Percentiles rank a stretch among this genome's conserved stretches.
Evolutionary conservation across 2,329 filamentous ascomycete genomes (phyloP).

Genomic region (Didymosphaeria variabile): DNA sequence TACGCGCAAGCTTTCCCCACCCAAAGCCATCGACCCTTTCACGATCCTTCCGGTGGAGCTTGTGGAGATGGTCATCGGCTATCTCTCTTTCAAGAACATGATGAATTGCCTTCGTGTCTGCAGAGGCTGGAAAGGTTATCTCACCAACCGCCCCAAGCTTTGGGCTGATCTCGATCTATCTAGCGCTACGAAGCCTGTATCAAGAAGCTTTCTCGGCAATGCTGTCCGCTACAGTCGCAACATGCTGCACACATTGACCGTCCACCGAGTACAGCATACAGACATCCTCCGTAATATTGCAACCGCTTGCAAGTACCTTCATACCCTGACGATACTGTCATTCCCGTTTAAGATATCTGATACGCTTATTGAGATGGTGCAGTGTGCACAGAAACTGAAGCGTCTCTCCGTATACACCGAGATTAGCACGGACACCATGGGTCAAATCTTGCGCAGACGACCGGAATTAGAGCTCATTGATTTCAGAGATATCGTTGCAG

Average conservation of each 20-base stretch:
- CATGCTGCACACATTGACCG: conserved; percentile 43
- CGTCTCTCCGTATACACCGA: conserved; percentile 35
- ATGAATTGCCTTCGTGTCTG: conserved; percentile 64
- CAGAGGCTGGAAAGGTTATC: conserved; percentile 61
- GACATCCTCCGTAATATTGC: conserved; percentile 53
- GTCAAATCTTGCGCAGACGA: conserved; percentile 34
- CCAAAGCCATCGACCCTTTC: conserved; percentile 61
- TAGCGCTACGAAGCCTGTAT: conserved; percentile 53
- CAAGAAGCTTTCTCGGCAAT: conserved; percentile 52
- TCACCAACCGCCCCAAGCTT: conserved; percentile 53
- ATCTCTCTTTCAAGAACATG: conserved; percentile 62
- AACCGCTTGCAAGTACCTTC: conserved; percentile 47
- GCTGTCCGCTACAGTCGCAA: conserved; percentile 53
- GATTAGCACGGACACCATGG: conserved; percentile 36
- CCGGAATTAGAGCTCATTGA: conserved; percentile 35
- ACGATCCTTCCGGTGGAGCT: conserved; percentile 64
- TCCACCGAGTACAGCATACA: conserved; percentile 50
- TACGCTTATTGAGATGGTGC: conserved; percentile 42
- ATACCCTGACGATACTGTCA: conserved; percentile 42
- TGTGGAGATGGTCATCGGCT: conserved; percentile 59
- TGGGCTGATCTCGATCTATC: conserved; percentile 65
- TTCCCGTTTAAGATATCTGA: conserved; percentile 34
- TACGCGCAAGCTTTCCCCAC: conserved; percentile 51
- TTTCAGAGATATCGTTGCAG: not conserved
- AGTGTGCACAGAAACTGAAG: conserved; percentile 35